phyloP scores from a whole-genome alignment of 129 eudicot species.

The Dittrichia graveolens region DNA sequence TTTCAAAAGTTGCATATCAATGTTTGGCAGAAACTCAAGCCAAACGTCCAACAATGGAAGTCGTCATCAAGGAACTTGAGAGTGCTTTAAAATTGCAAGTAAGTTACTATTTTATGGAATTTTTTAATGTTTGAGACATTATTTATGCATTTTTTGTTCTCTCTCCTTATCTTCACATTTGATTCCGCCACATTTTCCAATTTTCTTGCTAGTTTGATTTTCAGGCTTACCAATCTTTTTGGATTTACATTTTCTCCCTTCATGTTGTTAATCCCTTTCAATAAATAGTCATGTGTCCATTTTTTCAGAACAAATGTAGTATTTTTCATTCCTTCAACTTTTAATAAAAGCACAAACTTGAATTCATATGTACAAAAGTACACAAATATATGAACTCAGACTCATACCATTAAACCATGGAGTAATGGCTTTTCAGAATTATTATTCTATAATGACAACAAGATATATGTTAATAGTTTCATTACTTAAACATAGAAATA shows the following conservation, averaged over 20 bases:
- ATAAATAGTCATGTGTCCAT: too few relatives aligned
- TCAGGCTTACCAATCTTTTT: too few relatives aligned
- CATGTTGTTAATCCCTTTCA: not conserved
- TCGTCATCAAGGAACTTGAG: not conserved
- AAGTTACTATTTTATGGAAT: not conserved
- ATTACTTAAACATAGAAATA: not conserved
- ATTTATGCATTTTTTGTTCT: too few relatives aligned
- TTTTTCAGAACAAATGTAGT: too few relatives aligned
- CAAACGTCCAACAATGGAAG: not conserved
- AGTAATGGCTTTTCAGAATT: not conserved
- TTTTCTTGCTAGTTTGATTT: too few relatives aligned
- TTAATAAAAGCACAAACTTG: not conserved
- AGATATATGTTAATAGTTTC: not conserved
- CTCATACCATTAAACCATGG: not conserved
- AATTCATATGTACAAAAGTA: not conserved
- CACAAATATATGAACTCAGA: not conserved
- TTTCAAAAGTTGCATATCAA: not conserved
- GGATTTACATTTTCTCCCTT: too few relatives aligned
- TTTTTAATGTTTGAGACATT: too few relatives aligned
- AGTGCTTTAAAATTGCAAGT: not conserved
- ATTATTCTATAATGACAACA: not conserved
- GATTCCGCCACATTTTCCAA: too few relatives aligned
- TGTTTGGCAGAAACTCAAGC: slow-evolving; percentile 2
- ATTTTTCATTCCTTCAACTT: not conserved
- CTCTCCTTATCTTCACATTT: too few relatives aligned